phyloP scores from a whole-genome alignment of 106 monocot genomes.

The Posidonia australis region DNA sequence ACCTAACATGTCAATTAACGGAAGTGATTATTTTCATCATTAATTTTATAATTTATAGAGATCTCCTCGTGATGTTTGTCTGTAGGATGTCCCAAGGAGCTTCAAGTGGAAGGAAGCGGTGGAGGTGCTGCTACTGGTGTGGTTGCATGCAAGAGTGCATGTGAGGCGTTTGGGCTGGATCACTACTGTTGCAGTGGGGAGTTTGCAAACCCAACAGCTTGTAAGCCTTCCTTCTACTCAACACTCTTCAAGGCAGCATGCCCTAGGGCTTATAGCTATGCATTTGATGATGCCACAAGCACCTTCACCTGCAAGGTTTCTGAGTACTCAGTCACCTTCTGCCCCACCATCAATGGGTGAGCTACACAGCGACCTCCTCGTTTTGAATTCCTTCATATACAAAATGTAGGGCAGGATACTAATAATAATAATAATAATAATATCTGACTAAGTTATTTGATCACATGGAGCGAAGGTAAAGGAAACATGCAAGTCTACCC shows the following conservation, averaged over 20 bases:
- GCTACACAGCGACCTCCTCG: neutral
- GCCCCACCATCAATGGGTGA: slow-evolving; percentile 42
- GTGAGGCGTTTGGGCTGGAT: slow-evolving; percentile 62
- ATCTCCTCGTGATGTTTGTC: too few species aligned
- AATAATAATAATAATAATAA: too few species aligned
- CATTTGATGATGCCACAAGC: slow-evolving; percentile 63
- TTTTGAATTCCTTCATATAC: too few species aligned
- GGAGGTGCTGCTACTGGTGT: slow-evolving; percentile 22
- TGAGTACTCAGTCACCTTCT: slow-evolving; percentile 65
- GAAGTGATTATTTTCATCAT: too few species aligned
- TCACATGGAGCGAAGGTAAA: too few species aligned
- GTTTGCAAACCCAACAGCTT: slow-evolving; percentile 45
- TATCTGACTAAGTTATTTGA: too few species aligned
- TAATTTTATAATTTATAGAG: too few species aligned
- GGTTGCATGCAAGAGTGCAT: slow-evolving; percentile 71
- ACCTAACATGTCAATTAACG: too few species aligned
- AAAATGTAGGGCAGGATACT: too few species aligned
- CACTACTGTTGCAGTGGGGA: slow-evolving; percentile 76
- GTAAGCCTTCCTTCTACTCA: slow-evolving; percentile 58
- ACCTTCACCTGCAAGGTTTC: slow-evolving; percentile 69
- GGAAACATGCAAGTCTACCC: too few species aligned
- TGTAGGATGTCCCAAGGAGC: slow-evolving; percentile 68
- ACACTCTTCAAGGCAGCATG: slow-evolving; percentile 62
- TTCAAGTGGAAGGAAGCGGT: slow-evolving; percentile 44
- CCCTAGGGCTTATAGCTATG: slow-evolving; percentile 81